These are phyloP conservation scores for Rubia peregrina DNA, from an alignment of 305 asterid genomes.

Conservation along the genomic window DNA sequence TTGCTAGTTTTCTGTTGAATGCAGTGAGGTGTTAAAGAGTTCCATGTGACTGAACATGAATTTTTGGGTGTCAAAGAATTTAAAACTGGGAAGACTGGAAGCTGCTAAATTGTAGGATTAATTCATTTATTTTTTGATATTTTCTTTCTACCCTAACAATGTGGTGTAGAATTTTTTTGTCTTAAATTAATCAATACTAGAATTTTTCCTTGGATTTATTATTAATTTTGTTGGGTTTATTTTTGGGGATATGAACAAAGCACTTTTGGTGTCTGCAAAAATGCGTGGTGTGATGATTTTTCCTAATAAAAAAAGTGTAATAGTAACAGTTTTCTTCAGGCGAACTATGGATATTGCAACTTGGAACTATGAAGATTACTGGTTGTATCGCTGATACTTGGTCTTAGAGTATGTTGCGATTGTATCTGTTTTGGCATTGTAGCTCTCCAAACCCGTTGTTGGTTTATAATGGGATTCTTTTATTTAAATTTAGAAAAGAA, in stretches of 20 bases:
- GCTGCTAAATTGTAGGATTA: not conserved
- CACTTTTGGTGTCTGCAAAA: not conserved
- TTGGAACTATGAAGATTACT: not conserved
- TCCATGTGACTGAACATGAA: not conserved
- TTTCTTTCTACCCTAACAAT: not conserved
- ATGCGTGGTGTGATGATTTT: not conserved
- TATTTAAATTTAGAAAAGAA: not conserved
- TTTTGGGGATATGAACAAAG: not conserved
- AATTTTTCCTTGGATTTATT: not conserved
- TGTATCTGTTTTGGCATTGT: not conserved
- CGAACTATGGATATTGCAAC: not conserved
- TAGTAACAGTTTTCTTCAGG: not conserved
- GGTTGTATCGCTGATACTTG: not conserved
- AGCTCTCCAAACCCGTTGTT: not conserved
- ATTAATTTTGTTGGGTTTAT: not conserved
- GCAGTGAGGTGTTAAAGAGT: not conserved
- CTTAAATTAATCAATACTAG: too few species aligned
- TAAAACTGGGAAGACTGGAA: not conserved
- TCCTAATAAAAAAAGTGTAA: not conserved
- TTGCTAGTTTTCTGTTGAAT: not conserved
- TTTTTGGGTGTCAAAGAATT: not conserved
- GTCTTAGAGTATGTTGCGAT: not conserved
- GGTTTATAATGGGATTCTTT: constrained; percentile 1
- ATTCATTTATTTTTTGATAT: not conserved
- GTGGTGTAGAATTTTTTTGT: not conserved